Conservation (phyloP, 768 basidiomycete genomes). For the Podaxis sp. region DNA sequence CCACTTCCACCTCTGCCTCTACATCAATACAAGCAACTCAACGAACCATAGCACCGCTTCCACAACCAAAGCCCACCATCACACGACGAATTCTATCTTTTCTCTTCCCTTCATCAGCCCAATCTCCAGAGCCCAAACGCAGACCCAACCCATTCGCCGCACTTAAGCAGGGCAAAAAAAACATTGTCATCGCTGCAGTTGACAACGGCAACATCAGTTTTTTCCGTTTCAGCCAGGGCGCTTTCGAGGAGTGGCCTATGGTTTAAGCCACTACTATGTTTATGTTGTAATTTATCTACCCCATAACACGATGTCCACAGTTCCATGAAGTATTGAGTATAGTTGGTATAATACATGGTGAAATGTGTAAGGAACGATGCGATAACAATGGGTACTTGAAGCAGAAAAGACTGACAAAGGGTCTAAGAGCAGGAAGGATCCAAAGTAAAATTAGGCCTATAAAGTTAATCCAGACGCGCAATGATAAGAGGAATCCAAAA, state of each 20-base stretch:
- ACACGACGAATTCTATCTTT: constrained; percentile 15
- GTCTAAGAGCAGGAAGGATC: not conserved
- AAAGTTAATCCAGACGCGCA: not conserved
- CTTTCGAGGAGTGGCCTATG: constrained; percentile 85
- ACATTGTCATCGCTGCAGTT: constrained; percentile 80
- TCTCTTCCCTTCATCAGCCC: constrained; percentile 23
- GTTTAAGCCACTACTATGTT: constrained; percentile 4
- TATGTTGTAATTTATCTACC: not conserved
- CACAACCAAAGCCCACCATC: constrained; percentile 7
- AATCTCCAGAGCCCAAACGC: constrained; percentile 20
- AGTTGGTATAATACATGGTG: not conserved
- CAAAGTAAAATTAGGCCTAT: not conserved
- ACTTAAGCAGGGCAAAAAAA: constrained; percentile 81
- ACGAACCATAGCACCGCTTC: not conserved
- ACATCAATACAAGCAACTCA: not conserved
- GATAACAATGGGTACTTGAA: not conserved
- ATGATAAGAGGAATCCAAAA: not conserved
- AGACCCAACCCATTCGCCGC: constrained; percentile 72
- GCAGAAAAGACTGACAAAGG: not conserved
- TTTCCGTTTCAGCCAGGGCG: constrained; percentile 82
- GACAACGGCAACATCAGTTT: constrained; percentile 87
- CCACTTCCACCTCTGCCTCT: not conserved
- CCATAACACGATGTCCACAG: not conserved
- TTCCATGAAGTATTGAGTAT: not conserved
- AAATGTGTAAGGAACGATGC: not conserved